phyloP scores from a whole-genome alignment of 805 yeast genomes.

The Monosporozyma servazzii region DNA sequence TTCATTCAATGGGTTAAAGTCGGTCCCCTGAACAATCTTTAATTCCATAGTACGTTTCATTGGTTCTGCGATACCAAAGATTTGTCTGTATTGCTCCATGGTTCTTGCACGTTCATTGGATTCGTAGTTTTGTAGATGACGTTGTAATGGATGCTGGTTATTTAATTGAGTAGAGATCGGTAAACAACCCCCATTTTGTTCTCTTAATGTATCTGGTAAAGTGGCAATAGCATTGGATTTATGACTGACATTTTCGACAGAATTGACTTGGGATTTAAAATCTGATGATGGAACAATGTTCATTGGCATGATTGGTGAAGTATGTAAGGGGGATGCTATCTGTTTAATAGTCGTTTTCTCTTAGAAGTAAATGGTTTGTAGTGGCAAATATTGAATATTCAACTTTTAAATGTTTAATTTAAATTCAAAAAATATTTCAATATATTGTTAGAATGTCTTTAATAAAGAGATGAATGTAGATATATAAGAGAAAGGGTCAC shows the following conservation, averaged over 20 bases:
- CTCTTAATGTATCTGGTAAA: slow-evolving; percentile 58
- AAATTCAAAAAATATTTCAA: background rate
- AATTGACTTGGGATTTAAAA: slow-evolving; percentile 39
- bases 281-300: slow-evolving; percentile 48
- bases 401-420: background rate
- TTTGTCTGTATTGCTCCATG: slow-evolving; percentile 68
- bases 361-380: background rate
- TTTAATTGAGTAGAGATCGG: slow-evolving; percentile 50
- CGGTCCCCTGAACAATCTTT: slow-evolving; percentile 57
- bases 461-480: background rate
- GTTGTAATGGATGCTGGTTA: slow-evolving; percentile 79
- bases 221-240: slow-evolving; percentile 60
- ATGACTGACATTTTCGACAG: slow-evolving; percentile 18
- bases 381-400: background rate
- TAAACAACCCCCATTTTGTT: slow-evolving; percentile 52
- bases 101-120: slow-evolving; percentile 57
- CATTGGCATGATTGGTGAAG: slow-evolving; percentile 14
- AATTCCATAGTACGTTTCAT: slow-evolving; percentile 86
- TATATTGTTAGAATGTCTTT: background rate
- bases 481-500: background rate
- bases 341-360: background rate
- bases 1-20: slow-evolving; percentile 59
- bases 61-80: slow-evolving; percentile 91
- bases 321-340: background rate
- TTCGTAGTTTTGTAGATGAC: slow-evolving; percentile 73